Conservation (phyloP, 2,329 filamentous ascomycete genomes). For the Aspergillus awamori region DNA sequence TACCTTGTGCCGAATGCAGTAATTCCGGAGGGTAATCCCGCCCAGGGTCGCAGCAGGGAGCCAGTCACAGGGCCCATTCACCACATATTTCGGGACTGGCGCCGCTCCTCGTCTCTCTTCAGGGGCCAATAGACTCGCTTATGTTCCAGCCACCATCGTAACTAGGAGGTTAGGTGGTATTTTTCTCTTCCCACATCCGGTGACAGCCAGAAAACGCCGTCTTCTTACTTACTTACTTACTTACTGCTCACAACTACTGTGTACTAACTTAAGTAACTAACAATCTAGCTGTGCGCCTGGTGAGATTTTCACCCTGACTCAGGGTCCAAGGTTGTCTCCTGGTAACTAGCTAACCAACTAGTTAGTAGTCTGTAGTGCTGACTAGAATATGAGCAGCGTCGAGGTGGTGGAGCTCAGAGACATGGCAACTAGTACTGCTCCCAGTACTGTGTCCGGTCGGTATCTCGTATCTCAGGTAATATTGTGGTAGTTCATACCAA, state of each 20-base stretch:
- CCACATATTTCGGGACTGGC: conserved; percentile 11
- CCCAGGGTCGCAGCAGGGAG: conserved; percentile 18
- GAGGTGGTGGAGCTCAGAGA: neutral
- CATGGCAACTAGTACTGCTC: neutral
- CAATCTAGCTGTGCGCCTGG: neutral
- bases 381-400: neutral
- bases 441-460: neutral
- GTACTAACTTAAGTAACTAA: too few relatives aligned
- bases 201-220: neutral
- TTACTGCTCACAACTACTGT: neutral
- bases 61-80: conserved; percentile 18
- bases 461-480: neutral
- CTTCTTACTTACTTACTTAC: neutral
- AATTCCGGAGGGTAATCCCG: conserved; percentile 21
- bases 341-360: neutral
- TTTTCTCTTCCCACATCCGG: neutral
- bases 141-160: conserved; percentile 4
- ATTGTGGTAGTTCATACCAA: neutral
- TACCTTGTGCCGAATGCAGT: conserved; percentile 18
- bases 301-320: neutral
- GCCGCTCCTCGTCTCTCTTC: conserved; percentile 7
- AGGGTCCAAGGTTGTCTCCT: neutral
- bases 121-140: conserved; percentile 9
- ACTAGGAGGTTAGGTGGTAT: conserved; percentile 4
- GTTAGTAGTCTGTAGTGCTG: neutral